A percentile compares a stretch with the other conserved stretches of the same genome.
These are phyloP conservation scores for Lasiodiplodia citricola DNA, from an alignment of 2,329 filamentous ascomycete genomes.

Conservation along the genomic window DNA sequence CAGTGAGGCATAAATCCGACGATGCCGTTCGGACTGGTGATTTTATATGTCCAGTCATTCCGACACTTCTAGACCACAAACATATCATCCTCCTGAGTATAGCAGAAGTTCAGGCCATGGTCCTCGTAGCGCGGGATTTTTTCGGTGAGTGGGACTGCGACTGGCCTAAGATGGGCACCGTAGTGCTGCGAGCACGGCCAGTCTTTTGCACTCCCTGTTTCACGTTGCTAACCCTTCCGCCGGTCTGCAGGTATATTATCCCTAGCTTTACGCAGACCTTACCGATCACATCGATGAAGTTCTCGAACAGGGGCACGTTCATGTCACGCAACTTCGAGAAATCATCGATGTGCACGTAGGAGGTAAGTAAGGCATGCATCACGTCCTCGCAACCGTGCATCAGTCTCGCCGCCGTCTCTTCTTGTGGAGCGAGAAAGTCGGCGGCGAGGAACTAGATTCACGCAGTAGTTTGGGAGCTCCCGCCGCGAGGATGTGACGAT, in stretches of 20 bases:
- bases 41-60: conserved; percentile 34
- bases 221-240: background rate
- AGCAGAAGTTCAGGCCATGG: conserved; percentile 29
- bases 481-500: conserved; percentile 40
- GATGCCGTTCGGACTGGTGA: conserved; percentile 38
- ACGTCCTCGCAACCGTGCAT: conserved; percentile 33
- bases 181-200: conserved; percentile 26
- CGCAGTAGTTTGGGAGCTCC: conserved; percentile 31
- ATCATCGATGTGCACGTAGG: conserved; percentile 42
- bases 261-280: conserved; percentile 33
- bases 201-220: background rate
- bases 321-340: conserved; percentile 34
- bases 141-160: conserved; percentile 27
- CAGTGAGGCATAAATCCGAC: conserved; percentile 35
- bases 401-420: conserved; percentile 24
- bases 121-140: conserved; percentile 20
- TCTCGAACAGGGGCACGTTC: conserved; percentile 41
- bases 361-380: conserved; percentile 43
- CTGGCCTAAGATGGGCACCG: conserved; percentile 27
- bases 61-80: conserved; percentile 33
- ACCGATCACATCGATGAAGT: conserved; percentile 42
- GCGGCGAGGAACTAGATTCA: conserved; percentile 40
- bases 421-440: conserved; percentile 36
- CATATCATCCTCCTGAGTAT: conserved; percentile 30
- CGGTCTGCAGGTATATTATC: conserved; percentile 32